Percentiles rank a stretch among this genome's conserved stretches.
Conservation (phyloP, 257 asterid species). For the Hygrophila difformis region DNA sequence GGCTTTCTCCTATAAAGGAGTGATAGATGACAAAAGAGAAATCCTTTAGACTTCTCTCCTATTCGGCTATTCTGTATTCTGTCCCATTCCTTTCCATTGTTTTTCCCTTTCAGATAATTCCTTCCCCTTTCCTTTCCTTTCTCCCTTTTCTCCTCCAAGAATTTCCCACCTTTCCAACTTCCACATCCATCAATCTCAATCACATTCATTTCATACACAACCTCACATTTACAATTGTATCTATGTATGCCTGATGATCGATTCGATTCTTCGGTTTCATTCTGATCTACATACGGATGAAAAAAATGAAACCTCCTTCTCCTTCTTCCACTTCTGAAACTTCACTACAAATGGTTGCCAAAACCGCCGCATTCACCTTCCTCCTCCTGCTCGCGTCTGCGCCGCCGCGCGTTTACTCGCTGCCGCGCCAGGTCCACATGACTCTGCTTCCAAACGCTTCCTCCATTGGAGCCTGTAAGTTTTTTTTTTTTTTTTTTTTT, state of each 20-base stretch:
- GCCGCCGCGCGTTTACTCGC: constrained; percentile 26
- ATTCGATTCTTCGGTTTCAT: too few relatives aligned
- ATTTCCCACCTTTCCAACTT: too few relatives aligned
- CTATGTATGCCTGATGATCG: too few relatives aligned
- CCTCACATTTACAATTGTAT: too few relatives aligned
- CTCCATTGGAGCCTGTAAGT: constrained; percentile 53
- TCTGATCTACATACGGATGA: neutral
- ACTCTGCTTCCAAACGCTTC: constrained; percentile 58
- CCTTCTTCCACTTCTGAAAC: neutral
- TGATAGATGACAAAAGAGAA: too few relatives aligned
- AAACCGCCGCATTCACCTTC: constrained; percentile 16
- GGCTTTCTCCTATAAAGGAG: too few relatives aligned
- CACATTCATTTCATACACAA: too few relatives aligned
- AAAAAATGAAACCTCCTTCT: constrained; percentile 2
- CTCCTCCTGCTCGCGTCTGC: constrained; percentile 32
- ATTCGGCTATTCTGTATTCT: neutral
- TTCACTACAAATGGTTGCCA: too few relatives aligned
- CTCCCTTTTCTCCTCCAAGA: constrained; percentile 10
- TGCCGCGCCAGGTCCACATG: constrained; percentile 42
- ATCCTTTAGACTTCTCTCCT: too few relatives aligned
- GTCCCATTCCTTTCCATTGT: neutral
- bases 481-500: neutral
- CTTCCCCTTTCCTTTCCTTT: constrained; percentile 16
- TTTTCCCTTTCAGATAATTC: neutral
- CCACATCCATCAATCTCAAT: too few relatives aligned